Base-by-base conservation (phyloP, 495 filamentous ascomycete genomes). In the Lindgomyces ingoldianus region DNA sequence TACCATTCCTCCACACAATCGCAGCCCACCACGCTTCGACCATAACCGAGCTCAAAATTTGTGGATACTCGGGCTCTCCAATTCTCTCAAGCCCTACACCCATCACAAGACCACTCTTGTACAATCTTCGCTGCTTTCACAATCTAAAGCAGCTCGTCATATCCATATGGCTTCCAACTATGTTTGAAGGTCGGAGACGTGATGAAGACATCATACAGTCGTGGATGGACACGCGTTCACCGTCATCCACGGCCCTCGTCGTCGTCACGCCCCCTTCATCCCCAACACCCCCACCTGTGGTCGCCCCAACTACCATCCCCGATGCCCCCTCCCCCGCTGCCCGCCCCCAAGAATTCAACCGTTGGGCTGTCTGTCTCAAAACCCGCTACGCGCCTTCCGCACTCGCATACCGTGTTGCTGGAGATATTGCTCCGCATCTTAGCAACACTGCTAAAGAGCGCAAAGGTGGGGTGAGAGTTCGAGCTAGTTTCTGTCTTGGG, bases 401-500 rank as follows among this genome's bases (percentile, higher is more conserved):
- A 6, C 57, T 75, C 21, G 74, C 74, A n/a, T 62, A 67, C 51
- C 50, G 62, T 4, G 58, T 73, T 4, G 66, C 64, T 16, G 54
- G 41, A 2, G 62, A 72, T 29, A 57, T 76, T 24, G 72, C 62
- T 0, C 69, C 67, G 12, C 60, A 66, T 42, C 53, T 76, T 12
- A 71, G 67, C 26, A 42, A 64, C 24, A n/a, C 33, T 12, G 74
- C 72, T 9, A 76, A 76, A 56, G 46, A 53, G 30, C 53, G 70
- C 21, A 16, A 50, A 18, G 71, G 70, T 3, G 74, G 74, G n/a
- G 67, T 74, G 26, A 60, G 67, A 44, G 71, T 76, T 6, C 55
- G 74, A 24, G 73, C 71, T 27, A 72, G 74, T 54, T 72, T 76
- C 47, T 71, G 71, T 46, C 52, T 76, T 1, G 74, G 73, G 0